Percentiles rank a stretch among this genome's conserved stretches.
Evolutionary conservation across 2,329 filamentous ascomycete species (phyloP).

Genomic region (Aspergillus pseudotamarii): DNA sequence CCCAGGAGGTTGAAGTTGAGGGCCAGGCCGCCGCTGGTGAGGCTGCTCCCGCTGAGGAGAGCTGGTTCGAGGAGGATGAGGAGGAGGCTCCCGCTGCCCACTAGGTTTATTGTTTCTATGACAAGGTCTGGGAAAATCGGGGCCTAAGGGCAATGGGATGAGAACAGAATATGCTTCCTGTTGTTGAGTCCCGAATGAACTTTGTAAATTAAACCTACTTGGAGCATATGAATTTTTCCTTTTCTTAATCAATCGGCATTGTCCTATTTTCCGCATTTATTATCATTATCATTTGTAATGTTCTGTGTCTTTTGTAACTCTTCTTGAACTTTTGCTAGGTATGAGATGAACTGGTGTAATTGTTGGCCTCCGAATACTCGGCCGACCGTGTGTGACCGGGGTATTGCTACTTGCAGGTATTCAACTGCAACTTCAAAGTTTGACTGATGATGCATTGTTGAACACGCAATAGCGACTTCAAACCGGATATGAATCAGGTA

Average conservation of each 20-base stretch:
- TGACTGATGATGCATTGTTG: neutral
- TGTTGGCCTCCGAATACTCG: neutral
- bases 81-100: slow-evolving; percentile 51
- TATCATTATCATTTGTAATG: neutral
- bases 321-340: neutral
- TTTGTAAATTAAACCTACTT: slow-evolving; percentile 34
- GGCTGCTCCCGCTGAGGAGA: slow-evolving; percentile 64
- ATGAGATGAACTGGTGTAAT: neutral
- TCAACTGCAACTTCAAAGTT: neutral
- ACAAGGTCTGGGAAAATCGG: slow-evolving; percentile 33
- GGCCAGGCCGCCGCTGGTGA: slow-evolving; percentile 70
- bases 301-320: neutral
- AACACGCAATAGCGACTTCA: neutral
- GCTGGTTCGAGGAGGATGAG: slow-evolving; percentile 82
- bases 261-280: neutral
- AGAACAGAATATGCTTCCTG: slow-evolving; percentile 26
- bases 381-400: neutral
- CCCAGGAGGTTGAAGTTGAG: slow-evolving; percentile 91
- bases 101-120: slow-evolving; percentile 35
- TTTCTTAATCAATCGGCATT: slow-evolving; percentile 6
- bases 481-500: neutral
- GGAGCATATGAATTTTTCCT: slow-evolving; percentile 27
- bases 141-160: slow-evolving; percentile 28
- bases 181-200: slow-evolving; percentile 22
- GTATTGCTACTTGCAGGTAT: slow-evolving; percentile 1